Evolutionary conservation across 2,329 filamentous ascomycete species (phyloP), one percentile per base, ranked within the genome.

Genomic region (Pezicula carpinea): DNA sequence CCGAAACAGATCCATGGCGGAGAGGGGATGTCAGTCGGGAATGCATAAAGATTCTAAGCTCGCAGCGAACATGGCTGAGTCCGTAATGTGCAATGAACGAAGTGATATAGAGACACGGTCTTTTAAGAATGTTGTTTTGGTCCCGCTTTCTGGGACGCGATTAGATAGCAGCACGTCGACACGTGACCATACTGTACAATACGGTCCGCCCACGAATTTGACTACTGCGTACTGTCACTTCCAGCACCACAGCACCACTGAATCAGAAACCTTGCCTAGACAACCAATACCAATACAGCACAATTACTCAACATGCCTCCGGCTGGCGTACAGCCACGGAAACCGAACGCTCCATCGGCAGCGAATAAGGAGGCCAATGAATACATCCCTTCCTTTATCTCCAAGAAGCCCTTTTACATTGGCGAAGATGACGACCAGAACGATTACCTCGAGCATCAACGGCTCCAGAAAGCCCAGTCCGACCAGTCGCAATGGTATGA

Each of bases 311-410:
- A 17, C 26, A 72, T 74, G 56, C 73, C 74, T 50, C 69, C 63
- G 48, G 56, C 61, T 26, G 62, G 60, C 21, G 49, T 53, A 11
- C 63, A 64, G 48, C 61, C 63, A 36, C 48, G 55, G 18, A 65
- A 64, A 46, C 62, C 63, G 15, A 51, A 55, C 33, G 53, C 58
- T 36, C 61, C 62, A 29, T 63, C 64, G 52, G 72, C 68, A 14
- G 70, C 77, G 14, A 80, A 77, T 46, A 95, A 95, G 66, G 90
- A 95, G 68, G 89, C 93, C 69, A 99, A 99, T 77, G 84, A 96
- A 67, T 99, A 99, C 75, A 99, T 99, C 62, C 93, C 93, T 5
- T 83, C 88, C 45, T 99, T 96, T 76, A 99, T 99, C 71, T 91
- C 90, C 59, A 96, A 96, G 68, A 91, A 95, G 58, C 93, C 93